phyloP scores from a whole-genome alignment of 2,329 filamentous ascomycete genomes.

The Cadophora sp. region DNA sequence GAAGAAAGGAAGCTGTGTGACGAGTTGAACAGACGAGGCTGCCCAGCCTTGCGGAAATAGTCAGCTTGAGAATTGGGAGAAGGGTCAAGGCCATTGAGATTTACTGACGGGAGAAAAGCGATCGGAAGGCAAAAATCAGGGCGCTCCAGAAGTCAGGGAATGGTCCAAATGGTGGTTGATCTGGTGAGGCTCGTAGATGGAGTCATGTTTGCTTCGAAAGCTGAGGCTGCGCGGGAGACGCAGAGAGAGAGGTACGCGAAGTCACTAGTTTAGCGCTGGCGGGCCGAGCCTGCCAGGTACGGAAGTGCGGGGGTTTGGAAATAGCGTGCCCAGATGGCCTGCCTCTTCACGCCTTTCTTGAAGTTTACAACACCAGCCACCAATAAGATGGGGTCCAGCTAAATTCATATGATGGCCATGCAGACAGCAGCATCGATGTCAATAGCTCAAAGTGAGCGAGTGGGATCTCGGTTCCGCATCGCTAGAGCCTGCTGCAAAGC shows the following conservation, averaged over 20 bases:
- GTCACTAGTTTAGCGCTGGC: conserved; percentile 1
- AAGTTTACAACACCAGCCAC: too few species aligned
- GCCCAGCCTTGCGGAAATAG: neutral
- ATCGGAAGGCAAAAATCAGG: neutral
- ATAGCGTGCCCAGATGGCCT: too few species aligned
- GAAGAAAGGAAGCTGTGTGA: neutral
- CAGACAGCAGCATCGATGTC: too few species aligned
- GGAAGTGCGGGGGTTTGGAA: neutral
- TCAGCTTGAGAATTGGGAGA: neutral
- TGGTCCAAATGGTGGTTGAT: neutral
- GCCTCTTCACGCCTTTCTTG: too few species aligned
- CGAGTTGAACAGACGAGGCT: neutral
- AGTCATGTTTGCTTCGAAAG: neutral
- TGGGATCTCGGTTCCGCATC: too few species aligned
- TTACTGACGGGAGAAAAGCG: neutral
- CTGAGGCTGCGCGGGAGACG: neutral
- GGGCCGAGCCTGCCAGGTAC: conserved; percentile 7
- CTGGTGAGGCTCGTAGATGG: neutral
- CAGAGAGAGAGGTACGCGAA: neutral
- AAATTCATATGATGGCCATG: too few species aligned
- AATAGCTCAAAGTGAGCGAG: too few species aligned
- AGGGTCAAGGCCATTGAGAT: neutral
- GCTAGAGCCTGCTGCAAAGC: too few species aligned
- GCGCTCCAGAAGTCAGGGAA: neutral
- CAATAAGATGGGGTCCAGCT: too few species aligned